A percentile compares a stretch with the other conserved stretches of the same genome.
phyloP scores from a whole-genome alignment of 129 eudicot species.

The Tanacetum coccineum region DNA sequence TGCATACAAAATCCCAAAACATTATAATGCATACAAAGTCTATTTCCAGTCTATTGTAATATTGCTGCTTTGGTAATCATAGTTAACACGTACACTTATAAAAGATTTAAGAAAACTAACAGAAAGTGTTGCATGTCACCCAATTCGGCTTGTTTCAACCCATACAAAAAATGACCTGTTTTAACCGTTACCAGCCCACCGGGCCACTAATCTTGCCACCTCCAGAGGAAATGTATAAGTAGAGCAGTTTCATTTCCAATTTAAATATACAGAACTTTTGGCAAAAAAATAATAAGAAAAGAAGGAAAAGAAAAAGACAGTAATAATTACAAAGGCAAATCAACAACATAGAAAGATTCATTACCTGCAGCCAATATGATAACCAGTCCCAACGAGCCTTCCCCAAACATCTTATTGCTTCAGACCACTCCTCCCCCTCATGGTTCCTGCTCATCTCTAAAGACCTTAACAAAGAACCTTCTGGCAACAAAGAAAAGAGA shows the following conservation, averaged over 20 bases:
- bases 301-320: neutral
- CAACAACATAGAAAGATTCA: neutral
- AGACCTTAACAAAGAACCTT: conserved; percentile 23
- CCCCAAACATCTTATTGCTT: conserved; percentile 73
- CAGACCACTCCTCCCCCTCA: conserved; percentile 57
- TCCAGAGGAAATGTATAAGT: too few species aligned
- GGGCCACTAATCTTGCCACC: too few species aligned
- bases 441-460: conserved; percentile 17
- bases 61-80: too few species aligned
- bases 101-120: too few species aligned
- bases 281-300: neutral
- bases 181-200: too few species aligned
- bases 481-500: conserved; percentile 61
- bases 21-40: too few species aligned
- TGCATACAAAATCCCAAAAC: too few species aligned
- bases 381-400: conserved; percentile 78
- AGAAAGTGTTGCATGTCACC: too few species aligned
- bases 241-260: neutral
- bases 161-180: too few species aligned
- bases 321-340: neutral
- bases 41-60: too few species aligned
- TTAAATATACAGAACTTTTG: neutral
- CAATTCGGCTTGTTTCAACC: too few species aligned
- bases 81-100: too few species aligned
- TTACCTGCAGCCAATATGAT: conserved; percentile 64